Conservation (phyloP, 345 rosid species). For the Capsella bursapastoris region DNA sequence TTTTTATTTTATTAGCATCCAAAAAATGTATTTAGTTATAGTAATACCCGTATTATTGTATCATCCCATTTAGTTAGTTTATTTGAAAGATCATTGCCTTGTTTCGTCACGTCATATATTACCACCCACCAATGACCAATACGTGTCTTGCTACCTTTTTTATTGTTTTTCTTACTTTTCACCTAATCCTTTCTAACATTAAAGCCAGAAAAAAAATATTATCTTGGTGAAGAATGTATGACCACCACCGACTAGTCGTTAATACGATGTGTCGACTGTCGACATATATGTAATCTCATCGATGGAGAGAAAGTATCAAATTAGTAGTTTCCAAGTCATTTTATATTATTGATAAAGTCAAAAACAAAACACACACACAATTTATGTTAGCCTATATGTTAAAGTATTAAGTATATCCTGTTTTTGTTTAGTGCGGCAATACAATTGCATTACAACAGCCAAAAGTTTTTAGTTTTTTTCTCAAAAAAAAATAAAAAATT, state of each 20-base stretch:
- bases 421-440: not conserved
- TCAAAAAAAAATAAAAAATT: too few relatives aligned
- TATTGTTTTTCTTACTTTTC: not conserved
- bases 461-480: not conserved
- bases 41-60: not conserved
- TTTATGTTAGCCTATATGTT: too few relatives aligned
- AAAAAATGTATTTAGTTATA: too few relatives aligned
- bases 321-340: conserved; percentile 3
- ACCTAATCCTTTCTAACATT: not conserved
- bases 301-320: not conserved
- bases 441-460: not conserved
- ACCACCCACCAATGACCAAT: not conserved
- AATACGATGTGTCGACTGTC: not conserved
- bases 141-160: not conserved
- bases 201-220: not conserved
- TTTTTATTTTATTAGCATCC: too few relatives aligned
- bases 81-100: not conserved
- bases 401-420: too few relatives aligned
- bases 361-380: not conserved
- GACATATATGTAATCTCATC: not conserved
- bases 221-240: not conserved
- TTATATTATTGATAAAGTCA: not conserved
- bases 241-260: not conserved
- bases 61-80: not conserved
- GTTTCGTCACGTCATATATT: conserved; percentile 29